phyloP scores from a whole-genome alignment of 768 basidiomycete genomes.

The Pleurotus pulmonarius region DNA sequence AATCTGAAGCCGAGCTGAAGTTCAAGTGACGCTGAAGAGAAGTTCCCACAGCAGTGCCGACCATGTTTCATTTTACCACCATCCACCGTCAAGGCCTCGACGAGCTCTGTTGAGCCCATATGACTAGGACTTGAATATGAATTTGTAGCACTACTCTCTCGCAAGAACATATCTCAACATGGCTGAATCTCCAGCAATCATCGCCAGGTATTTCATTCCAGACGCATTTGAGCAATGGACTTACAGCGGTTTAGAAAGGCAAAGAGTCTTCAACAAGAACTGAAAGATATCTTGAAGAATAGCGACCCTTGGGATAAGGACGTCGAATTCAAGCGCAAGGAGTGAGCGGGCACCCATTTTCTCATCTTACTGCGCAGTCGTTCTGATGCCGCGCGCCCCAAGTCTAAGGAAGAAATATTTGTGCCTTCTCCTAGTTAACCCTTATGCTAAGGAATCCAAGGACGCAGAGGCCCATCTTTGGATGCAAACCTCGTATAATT shows the following conservation, averaged over 20 bases:
- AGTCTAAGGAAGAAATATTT: conserved; percentile 74
- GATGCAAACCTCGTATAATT: conserved; percentile 88
- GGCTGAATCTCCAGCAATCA: conserved; percentile 39
- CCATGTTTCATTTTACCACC: conserved; percentile 5
- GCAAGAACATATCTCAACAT: conserved; percentile 20
- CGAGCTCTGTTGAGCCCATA: conserved; percentile 2
- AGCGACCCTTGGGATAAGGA: conserved; percentile 82
- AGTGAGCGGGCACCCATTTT: conserved; percentile 55
- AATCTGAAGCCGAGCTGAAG: too few relatives aligned
- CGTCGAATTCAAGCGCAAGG: conserved; percentile 82
- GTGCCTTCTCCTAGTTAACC: conserved; percentile 62
- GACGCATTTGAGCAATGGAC: conserved; percentile 10
- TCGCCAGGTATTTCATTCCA: conserved; percentile 36
- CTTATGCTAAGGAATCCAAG: conserved; percentile 68
- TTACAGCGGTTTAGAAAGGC: conserved; percentile 57
- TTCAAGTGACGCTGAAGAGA: too few relatives aligned
- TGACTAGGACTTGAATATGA: background rate
- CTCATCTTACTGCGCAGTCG: conserved; percentile 10
- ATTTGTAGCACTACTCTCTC: background rate
- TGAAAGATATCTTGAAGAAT: conserved; percentile 73
- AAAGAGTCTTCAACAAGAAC: conserved; percentile 64
- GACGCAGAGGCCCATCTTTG: conserved; percentile 83
- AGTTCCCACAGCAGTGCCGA: background rate
- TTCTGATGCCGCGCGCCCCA: conserved; percentile 11
- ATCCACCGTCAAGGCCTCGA: conserved; percentile 2